A percentile compares a stretch with the other conserved stretches of the same genome.
These are phyloP conservation scores for Phytopythium chamaehyphon DNA, from an alignment of 352 stramenopile genomes.

Conservation along the genomic window DNA sequence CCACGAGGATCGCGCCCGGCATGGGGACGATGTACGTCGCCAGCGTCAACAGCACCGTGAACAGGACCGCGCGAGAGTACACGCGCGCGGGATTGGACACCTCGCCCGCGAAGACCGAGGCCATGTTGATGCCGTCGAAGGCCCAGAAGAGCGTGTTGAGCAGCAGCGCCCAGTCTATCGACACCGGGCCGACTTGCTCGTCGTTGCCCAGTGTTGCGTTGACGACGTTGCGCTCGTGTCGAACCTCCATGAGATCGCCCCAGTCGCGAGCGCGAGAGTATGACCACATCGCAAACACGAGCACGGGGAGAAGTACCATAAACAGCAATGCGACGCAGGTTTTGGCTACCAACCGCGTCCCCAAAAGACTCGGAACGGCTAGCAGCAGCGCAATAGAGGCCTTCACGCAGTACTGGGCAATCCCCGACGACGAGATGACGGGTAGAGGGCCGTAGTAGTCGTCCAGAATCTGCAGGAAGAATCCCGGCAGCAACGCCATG, in stretches of 20 bases:
- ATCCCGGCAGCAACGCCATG: slow-evolving; percentile 41
- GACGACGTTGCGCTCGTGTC: slow-evolving; percentile 34
- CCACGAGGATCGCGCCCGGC: slow-evolving; percentile 70
- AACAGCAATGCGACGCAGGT: slow-evolving; percentile 23
- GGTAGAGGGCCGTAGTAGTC: slow-evolving; percentile 19
- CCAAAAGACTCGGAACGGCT: slow-evolving; percentile 28
- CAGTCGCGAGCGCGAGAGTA: slow-evolving; percentile 40
- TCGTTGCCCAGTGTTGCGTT: slow-evolving; percentile 16
- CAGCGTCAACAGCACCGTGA: slow-evolving; percentile 24
- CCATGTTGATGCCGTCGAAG: slow-evolving; percentile 90
- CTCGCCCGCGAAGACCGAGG: slow-evolving; percentile 82
- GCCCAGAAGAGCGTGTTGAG: slow-evolving; percentile 94
- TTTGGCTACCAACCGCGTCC: slow-evolving; percentile 26
- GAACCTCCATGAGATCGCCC: slow-evolving; percentile 91
- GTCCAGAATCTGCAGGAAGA: slow-evolving; percentile 28
- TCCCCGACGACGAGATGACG: slow-evolving; percentile 17
- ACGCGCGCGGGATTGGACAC: slow-evolving; percentile 70
- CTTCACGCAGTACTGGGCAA: slow-evolving; percentile 29
- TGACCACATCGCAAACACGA: slow-evolving; percentile 59
- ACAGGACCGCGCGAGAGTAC: slow-evolving; percentile 47
- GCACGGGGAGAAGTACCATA: slow-evolving; percentile 75
- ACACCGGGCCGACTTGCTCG: slow-evolving; percentile 54
- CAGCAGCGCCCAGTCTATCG: slow-evolving; percentile 71
- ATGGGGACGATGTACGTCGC: slow-evolving; percentile 54
- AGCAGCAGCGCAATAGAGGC: slow-evolving; percentile 21